Evolutionary conservation across 768 basidiomycete species (phyloP), one percentile per base, ranked within the genome.

Genomic region (Kwoniella dendrophila): DNA sequence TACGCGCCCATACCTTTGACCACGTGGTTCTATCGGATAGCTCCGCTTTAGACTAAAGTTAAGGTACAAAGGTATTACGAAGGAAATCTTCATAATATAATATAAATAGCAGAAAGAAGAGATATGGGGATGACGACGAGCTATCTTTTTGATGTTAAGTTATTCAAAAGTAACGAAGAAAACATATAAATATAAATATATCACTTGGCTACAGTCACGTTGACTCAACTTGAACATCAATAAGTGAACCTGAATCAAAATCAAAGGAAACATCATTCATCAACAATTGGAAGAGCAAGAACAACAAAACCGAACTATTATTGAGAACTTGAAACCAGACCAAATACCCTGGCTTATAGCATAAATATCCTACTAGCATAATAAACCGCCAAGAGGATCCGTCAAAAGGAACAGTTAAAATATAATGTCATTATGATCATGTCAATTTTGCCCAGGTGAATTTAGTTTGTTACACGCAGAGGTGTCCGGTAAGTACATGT

Each of bases 351-450:
- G n/a, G 4, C 20, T 4, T 29, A 38, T 22, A 54, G 34, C 20
- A 41, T 22, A 40, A 0, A 54, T 40, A 54, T 12, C 34, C 51
- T 16, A 36, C 3, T 16, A 4, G 7, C 22, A 0, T 22, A 40
- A 20, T 2, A 38, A 34, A 5, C 38, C 54, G 6, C 41, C 36
- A 44, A 56, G 41, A 33, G 2, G 34, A n/a, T 30, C 54, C n/a
- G n/a, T n/a, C n/a, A n/a, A n/a, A 4, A 56, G 29, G 44, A 56
- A 29, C 54, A 45, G 40, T 26, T 26, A 18, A 18, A 10, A 5
- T 30, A 67, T 27, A 36, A 68, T 64, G 63, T 62, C 59, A 57
- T 12, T 34, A 70, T 67, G 65, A 64, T 60, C 24, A 36, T 56
- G 40, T 32, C 56, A 34, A 50, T 62, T 11, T 24, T 64, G 16